phyloP scores from a whole-genome alignment of 176 grass and related monocot species.

The bread wheat (Triticum aestivum) region DNA sequence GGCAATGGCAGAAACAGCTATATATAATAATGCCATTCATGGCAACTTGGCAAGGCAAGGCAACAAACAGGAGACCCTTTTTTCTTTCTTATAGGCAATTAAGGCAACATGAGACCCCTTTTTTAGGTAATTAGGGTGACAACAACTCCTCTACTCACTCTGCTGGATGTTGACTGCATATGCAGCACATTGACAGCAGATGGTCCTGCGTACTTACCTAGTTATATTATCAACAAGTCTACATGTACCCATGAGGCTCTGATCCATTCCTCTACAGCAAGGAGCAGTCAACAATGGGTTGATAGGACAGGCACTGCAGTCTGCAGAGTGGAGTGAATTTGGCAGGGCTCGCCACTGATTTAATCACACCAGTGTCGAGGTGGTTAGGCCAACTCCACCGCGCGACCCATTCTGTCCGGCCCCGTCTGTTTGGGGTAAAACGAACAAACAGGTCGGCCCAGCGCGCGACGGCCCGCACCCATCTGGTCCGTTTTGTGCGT shows the following conservation, averaged over 20 bases:
- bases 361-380: slow-evolving; percentile 2
- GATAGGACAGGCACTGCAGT: neutral
- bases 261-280: slow-evolving; percentile 9
- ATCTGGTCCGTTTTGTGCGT: too few species aligned
- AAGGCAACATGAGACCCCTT: neutral
- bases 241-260: neutral
- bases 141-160: neutral
- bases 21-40: slow-evolving; percentile 32
- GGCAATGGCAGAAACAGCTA: slow-evolving; percentile 4
- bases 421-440: too few species aligned
- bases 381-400: neutral
- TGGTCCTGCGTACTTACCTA: neutral
- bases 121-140: neutral
- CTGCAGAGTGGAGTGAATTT: slow-evolving; percentile 35
- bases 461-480: too few species aligned
- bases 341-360: slow-evolving; percentile 24
- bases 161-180: slow-evolving; percentile 6
- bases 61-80: neutral
- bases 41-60: neutral
- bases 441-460: too few species aligned
- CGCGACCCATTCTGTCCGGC: too few species aligned
- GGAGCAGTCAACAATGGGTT: neutral
- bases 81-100: neutral
- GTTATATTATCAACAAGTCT: neutral
- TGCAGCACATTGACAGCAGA: neutral